Base-by-base conservation (phyloP, 2,329 filamentous ascomycete species). In the Paecilomyces formosus region DNA sequence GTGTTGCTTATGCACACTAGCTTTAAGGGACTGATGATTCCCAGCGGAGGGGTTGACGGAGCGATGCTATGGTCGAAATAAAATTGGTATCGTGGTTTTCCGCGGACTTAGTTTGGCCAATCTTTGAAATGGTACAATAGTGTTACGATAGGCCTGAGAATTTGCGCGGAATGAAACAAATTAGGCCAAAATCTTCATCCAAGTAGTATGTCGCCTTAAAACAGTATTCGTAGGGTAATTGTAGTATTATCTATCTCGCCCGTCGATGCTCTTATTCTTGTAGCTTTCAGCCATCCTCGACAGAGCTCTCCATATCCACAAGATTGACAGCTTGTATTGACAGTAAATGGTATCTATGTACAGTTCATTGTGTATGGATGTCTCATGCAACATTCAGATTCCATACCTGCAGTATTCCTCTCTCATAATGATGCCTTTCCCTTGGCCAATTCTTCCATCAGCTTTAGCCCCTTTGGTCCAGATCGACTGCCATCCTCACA, bases 401-500 rank as follows among this genome's bases (percentile, higher is more conserved):
- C 35, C 35, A 39, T 39, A 6, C 12, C 13, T 15, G 18, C 18
- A 18, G 54, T 45, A 9, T 59, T 60, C 21, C 62, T 59, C 35
- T 6, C 31, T 54, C 45, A 21, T 31, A 22, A 15, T 22, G 22
- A 52, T 26, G 50, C 69, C 54, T 55, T 66, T 31, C n/a, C 69
- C 54, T 56, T 66, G 28, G 68, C 72, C 67, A 76, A 61, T 62
- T 77, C 74, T 8, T 76, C 72, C 62, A 64, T 66, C 60, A 77
- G 57, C n/a, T 69, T 64, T 60, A 74, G 61, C 26, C 70, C 68
- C 58, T 72, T 71, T 8, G 55, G 59, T 1, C 73, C 74, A 18
- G 73, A 74, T 8, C 73, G 67, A 59, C 72, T 75, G 12, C 73
- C 74, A 59, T 76, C 73, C 56, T 69, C 69, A 1, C 67, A 70